A percentile compares a stretch with the other conserved stretches of the same genome.
phyloP scores from a whole-genome alignment of 805 yeast species.

The Candida montana region DNA sequence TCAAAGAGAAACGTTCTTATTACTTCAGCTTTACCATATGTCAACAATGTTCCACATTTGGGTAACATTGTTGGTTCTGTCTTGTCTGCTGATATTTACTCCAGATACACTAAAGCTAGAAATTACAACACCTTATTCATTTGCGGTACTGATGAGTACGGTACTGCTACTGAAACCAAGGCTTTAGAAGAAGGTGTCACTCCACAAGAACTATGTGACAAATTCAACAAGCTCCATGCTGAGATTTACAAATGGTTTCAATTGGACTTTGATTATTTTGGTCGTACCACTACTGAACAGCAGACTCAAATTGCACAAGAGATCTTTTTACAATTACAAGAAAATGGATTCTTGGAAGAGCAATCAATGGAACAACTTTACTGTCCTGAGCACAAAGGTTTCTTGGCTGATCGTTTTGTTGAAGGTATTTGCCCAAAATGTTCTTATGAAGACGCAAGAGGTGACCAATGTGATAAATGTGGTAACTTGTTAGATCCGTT shows the following conservation, averaged over 20 bases:
- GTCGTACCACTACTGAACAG: conserved; percentile 87
- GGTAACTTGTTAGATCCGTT: conserved; percentile 86
- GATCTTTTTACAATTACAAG: conserved; percentile 68
- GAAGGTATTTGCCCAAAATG: conserved; percentile 98
- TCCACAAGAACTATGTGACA: conserved; percentile 86
- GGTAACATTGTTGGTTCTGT: conserved; percentile 97
- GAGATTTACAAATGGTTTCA: conserved; percentile 96
- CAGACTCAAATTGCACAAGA: conserved; percentile 97
- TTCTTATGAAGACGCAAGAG: conserved; percentile 93
- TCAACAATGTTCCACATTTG: conserved; percentile 95
- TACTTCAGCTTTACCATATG: conserved; percentile 97
- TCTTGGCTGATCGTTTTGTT: conserved; percentile 92
- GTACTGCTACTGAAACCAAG: conserved; percentile 98
- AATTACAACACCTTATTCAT: conserved; percentile 80
- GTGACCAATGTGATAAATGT: conserved; percentile 98
- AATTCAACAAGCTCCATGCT: conserved; percentile 79
- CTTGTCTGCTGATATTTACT: conserved; percentile 86
- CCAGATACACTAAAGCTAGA: conserved; percentile 86
- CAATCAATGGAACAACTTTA: conserved; percentile 84
- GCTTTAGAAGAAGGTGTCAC: conserved; percentile 90
- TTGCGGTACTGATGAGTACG: conserved; percentile 99
- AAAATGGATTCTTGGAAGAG: conserved; percentile 81
- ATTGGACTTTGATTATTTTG: conserved; percentile 90
- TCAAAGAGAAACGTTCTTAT: conserved; percentile 72
- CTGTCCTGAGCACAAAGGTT: conserved; percentile 87